Evolutionary conservation across 2,329 filamentous ascomycete genomes (phyloP).

Genomic region (Xylaria arbuscula): DNA sequence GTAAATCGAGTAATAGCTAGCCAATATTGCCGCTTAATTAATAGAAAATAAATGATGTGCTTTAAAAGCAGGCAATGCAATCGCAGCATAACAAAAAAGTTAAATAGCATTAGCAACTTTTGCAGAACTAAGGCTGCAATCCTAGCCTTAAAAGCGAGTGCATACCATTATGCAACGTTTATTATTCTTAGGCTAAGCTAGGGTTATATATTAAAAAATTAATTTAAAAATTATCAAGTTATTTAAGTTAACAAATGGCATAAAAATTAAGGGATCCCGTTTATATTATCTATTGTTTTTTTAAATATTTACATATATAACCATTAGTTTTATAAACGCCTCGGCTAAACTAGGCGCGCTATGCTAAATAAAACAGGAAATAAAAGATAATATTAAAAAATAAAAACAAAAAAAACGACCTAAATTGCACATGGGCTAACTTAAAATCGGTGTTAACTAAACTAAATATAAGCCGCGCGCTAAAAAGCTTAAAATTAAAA

Average conservation of each 20-base stretch:
- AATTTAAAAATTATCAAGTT: constrained; percentile 3
- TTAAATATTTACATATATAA: constrained; percentile 1
- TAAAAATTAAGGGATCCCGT: background rate
- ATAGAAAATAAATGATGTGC: constrained; percentile 9
- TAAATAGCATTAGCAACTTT: constrained; percentile 5
- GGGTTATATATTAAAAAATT: background rate
- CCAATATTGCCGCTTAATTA: constrained; percentile 9
- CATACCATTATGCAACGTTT: constrained; percentile 10
- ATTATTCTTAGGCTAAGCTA: background rate
- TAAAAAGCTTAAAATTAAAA: constrained; percentile 3
- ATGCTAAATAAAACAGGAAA: constrained; percentile 5
- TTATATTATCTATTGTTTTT: constrained; percentile 4
- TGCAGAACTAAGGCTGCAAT: constrained; percentile 1
- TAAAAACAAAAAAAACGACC: constrained; percentile 2
- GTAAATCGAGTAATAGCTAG: constrained; percentile 4
- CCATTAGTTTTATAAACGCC: constrained; percentile 3
- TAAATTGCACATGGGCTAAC: constrained; percentile 1
- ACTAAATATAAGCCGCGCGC: constrained; percentile 2
- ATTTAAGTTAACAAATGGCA: constrained; percentile 1
- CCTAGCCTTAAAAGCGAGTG: constrained; percentile 1
- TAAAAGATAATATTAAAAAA: background rate
- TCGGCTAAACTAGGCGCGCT: background rate
- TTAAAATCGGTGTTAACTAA: background rate
- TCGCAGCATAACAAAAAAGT: background rate
- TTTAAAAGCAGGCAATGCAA: constrained; percentile 4